A percentile compares a stretch with the other conserved stretches of the same genome.
Evolutionary conservation across 257 asterid species (phyloP).

Genomic region (Osmanthus fragrans): DNA sequence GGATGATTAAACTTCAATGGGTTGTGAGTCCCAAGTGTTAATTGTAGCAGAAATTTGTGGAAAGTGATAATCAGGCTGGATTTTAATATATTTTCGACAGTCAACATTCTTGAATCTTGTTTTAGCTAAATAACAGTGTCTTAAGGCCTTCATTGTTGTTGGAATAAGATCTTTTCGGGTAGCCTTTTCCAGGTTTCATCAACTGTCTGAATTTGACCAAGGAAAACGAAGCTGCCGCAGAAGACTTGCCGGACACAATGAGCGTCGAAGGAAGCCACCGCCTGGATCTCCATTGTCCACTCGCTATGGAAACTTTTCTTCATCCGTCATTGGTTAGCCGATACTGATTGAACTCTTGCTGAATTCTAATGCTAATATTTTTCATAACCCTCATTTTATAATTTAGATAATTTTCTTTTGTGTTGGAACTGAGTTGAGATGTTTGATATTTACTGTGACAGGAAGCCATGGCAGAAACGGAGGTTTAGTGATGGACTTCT

Average conservation of each 20-base stretch:
- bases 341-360: background rate
- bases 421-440: background rate
- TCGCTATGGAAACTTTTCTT: constrained; percentile 54
- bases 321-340: constrained; percentile 62
- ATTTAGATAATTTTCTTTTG: background rate
- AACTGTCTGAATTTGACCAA: constrained; percentile 82
- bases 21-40: background rate
- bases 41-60: background rate
- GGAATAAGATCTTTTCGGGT: constrained; percentile 27
- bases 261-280: constrained; percentile 88
- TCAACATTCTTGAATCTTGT: background rate
- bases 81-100: constrained; percentile 5
- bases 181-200: constrained; percentile 74
- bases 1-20: background rate
- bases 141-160: background rate
- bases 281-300: constrained; percentile 56
- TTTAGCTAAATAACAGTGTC: background rate
- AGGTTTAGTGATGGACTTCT: constrained; percentile 76
- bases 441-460: constrained; percentile 36
- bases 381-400: background rate
- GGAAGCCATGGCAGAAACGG: constrained; percentile 55
- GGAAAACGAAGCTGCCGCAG: constrained; percentile 93
- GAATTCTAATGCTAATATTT: background rate
- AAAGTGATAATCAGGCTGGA: constrained; percentile 4
- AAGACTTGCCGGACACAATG: constrained; percentile 95